Percentiles rank a stretch among this genome's conserved stretches.
Conservation (phyloP, 225 moss, liverwort and hornwort genomes). For the Marchantia paleacea region DNA sequence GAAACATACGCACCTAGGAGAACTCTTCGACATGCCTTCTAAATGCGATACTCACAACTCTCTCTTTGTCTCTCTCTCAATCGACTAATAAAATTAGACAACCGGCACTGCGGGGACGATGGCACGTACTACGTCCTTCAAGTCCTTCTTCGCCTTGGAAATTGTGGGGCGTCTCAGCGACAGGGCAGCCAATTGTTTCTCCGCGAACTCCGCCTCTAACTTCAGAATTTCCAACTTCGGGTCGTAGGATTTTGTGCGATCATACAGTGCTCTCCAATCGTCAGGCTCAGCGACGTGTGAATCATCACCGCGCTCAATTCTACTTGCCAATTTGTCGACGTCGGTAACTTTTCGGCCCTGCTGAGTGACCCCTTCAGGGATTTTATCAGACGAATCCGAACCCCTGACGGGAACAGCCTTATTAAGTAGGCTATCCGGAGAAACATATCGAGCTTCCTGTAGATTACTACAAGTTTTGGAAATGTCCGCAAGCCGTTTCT, state of each 20-base stretch:
- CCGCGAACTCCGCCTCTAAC: constrained; percentile 3
- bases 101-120: not conserved
- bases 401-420: no score
- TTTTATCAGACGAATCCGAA: not conserved
- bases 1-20: not conserved
- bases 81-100: no score
- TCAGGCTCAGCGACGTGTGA: not conserved
- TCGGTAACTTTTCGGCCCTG: not conserved
- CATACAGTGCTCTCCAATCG: constrained; percentile 26
- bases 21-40: not conserved
- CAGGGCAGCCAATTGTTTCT: constrained; percentile 16
- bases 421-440: not conserved
- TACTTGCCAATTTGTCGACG: constrained; percentile 8
- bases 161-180: constrained; percentile 13
- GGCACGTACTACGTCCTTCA: constrained; percentile 24
- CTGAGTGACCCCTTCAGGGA: not conserved
- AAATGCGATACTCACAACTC: not conserved
- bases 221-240: not conserved
- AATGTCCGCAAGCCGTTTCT: not conserved
- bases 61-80: no score
- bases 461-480: not conserved
- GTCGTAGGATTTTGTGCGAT: not conserved
- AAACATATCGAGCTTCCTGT: not conserved
- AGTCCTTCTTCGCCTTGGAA: constrained; percentile 20
- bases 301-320: not conserved